Conservation (phyloP, 78 protist species). For the Dictyostelium firmibasis region DNA sequence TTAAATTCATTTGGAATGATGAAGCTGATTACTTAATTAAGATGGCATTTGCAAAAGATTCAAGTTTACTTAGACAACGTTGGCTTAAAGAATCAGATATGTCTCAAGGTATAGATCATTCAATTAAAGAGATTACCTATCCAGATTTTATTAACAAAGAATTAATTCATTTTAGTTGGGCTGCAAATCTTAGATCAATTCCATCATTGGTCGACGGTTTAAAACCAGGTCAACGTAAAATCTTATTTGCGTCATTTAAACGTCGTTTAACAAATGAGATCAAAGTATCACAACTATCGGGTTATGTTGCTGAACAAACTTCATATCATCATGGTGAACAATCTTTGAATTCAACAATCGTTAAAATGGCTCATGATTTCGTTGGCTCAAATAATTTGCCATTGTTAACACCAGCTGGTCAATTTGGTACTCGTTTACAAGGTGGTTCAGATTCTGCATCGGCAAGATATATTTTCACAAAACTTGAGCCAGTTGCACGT, state of each 20-base stretch:
- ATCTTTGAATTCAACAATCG: conserved; percentile 91
- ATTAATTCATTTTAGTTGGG: conserved; percentile 95
- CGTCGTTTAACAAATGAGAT: conserved; percentile 94
- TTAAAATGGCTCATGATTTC: conserved; percentile 97
- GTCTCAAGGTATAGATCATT: conserved; percentile 29
- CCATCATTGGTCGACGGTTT: conserved; percentile 98
- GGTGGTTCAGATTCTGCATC: conserved; percentile 98
- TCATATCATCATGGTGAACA: conserved; percentile 99
- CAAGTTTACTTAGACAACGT: conserved; percentile 92
- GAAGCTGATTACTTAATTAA: conserved; percentile 81
- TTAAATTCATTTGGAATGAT: conserved; percentile 68
- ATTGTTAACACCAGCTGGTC: conserved; percentile 95
- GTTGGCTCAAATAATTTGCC: conserved; percentile 98
- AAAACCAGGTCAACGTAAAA: conserved; percentile 99
- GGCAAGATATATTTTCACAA: conserved; percentile 98
- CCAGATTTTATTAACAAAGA: conserved; percentile 88
- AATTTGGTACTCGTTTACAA: conserved; percentile 96
- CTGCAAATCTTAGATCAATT: conserved; percentile 95
- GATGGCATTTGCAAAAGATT: conserved; percentile 91
- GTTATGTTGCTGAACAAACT: conserved; percentile 85
- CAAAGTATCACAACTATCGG: conserved; percentile 87
- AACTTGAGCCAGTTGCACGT: conserved; percentile 88
- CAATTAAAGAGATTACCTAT: conserved; percentile 39
- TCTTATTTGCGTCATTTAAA: conserved; percentile 98
- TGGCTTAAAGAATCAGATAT: conserved; percentile 91